Base-by-base conservation (phyloP, 306 rosid species). In the Ormosia semicastrata region DNA sequence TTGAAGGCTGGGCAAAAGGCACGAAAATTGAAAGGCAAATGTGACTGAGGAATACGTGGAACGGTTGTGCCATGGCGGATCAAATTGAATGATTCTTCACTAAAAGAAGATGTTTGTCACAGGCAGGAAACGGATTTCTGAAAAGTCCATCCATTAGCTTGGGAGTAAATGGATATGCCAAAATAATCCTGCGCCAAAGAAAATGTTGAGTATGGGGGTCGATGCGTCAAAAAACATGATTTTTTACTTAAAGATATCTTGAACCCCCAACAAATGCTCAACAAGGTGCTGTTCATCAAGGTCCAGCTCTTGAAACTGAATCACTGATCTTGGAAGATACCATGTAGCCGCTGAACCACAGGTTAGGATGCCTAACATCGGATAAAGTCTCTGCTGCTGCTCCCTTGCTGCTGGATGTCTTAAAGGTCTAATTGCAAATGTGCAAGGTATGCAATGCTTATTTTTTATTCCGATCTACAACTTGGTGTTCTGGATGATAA, bases 141-240 rank as follows among this genome's bases (percentile, higher is more conserved):
- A 86, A 88, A 89, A 82, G 91, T 93, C 87, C 94, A 90, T 88
- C 95, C 96, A 85, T 91, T 90, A 88, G 92, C 94, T 91, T 76
- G 92, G 89, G 81, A 91, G 94, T 83, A 82, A 77, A 90, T 91
- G 98, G 94, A 87, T 86, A 87, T 92, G 98, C 98, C 91, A 89
- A 86, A 89, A 85, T 86, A 92, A 91, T 89, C 99, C 98, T 96
- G 99, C 99, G 93, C 86, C 98, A 96, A 93, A 93, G 94, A 96
- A 94, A 94, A 96, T 92, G 94, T 90, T 93, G 98, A 94, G 92
- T 87, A 90, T 86, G 98, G 99, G 92, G 98, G 89, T 79, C 73
- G 89, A 88, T 80, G 92, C 90, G 85, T 85, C 87, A 89, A 80
- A 90, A 88, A 84, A 86, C 83, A 86, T 85, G 75, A 82, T 86